Evolutionary conservation across 1,284 basidiomycete species (phyloP).

Genomic region (Rhodotorula sp.): DNA sequence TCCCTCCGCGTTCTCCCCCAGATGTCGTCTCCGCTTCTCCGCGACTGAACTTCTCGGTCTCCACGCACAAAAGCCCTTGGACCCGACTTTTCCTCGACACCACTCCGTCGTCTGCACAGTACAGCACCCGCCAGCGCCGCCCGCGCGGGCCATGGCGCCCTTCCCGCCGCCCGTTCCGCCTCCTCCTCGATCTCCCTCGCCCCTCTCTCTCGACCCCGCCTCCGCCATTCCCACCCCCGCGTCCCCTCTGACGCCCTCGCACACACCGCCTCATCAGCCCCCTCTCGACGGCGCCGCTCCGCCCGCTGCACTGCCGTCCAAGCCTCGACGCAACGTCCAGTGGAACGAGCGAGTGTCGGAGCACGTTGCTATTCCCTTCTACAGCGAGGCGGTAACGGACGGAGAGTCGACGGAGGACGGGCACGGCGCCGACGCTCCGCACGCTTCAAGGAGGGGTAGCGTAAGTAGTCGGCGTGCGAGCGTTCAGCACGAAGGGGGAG

Average conservation of each 20-base stretch:
- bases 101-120: not conserved
- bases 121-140: not conserved
- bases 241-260: not conserved
- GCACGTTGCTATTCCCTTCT: conserved; percentile 1
- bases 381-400: not conserved
- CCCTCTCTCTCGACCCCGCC: not conserved
- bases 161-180: not conserved
- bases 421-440: not conserved
- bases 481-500: not conserved
- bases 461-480: not conserved
- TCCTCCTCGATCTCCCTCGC: not conserved
- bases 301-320: not conserved
- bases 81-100: not conserved
- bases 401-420: not conserved
- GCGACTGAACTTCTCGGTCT: not conserved
- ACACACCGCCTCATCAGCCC: not conserved
- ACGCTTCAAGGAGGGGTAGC: not conserved
- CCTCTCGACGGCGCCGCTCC: no score
- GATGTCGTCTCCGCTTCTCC: no score
- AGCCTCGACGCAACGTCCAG: not conserved
- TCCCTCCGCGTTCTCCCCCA: no score
- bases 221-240: not conserved
- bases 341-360: conserved; percentile 9
- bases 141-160: not conserved
- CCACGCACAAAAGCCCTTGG: not conserved